Evolutionary conservation across 2,329 filamentous ascomycete species (phyloP), one percentile per base, ranked within the genome.

Genomic region (Alternaria rosae): DNA sequence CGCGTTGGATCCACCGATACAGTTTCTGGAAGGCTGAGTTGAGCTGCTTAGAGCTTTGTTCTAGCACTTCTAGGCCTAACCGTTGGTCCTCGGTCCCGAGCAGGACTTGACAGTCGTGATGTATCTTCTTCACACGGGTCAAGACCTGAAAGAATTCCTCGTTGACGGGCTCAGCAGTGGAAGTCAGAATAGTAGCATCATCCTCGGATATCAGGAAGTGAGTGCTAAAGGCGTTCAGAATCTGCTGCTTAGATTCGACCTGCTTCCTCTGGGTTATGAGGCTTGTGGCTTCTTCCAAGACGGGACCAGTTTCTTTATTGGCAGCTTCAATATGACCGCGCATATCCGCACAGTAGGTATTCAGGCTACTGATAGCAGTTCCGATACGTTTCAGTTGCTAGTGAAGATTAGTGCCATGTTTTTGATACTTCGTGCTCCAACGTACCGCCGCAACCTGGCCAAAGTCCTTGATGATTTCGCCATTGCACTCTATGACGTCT

Each of bases 1-100:
- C 93, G 61, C 91, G 89, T 76, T 97, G 94, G 20, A 97, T 89
- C 94, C 94, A 99, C 71, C 92, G 89, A 80, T 97, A 97, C 3
- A 99, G 86, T 76, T 97, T 99, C 76, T 99, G 94, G 71, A 95
- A 99, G 6, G 92, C 94, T 15, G 90, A 86, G 73, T 97, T 95
- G 52, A 99, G 85, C 64, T 92, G 89, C 61, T 92, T 93, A 0
- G 93, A 94, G 57, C 90, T 94, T 77, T 94, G 89, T 65, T 97
- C 94, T 85, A 98, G 94, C 51, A 98, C 87, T 71, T 98, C 94
- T 5, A 96, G 83, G 0, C 94, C 95, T 0, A 97, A 82, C 9
- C 90, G 89, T 79, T 98, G 94, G 70, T 93, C 92, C 77, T 97
- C 94, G 28, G 93, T 92, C 3, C 94, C 94, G 1, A 99, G 87